Percentiles rank a stretch among this genome's conserved stretches.
phyloP scores from a whole-genome alignment of 73 alveolate species.

The Blepharisma japonicum region DNA sequence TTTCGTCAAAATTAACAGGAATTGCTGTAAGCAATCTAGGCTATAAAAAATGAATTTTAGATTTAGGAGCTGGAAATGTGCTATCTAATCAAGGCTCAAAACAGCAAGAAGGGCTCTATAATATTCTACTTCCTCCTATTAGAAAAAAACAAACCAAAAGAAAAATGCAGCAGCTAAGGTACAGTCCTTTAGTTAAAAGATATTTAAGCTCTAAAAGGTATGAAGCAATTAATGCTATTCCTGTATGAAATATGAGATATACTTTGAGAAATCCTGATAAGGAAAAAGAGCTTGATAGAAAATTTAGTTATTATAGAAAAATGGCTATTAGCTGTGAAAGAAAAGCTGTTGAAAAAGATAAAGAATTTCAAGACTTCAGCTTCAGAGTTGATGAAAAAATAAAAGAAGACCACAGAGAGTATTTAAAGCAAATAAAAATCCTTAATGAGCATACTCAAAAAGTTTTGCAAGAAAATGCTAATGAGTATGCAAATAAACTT shows the following conservation, averaged over 20 bases:
- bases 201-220: constrained; percentile 44
- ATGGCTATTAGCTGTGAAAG: constrained; percentile 43
- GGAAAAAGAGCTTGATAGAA: constrained; percentile 46
- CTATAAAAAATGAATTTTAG: constrained; percentile 51
- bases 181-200: constrained; percentile 47
- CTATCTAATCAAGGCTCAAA: constrained; percentile 33
- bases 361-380: constrained; percentile 42
- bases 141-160: constrained; percentile 32
- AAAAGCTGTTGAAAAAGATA: constrained; percentile 39
- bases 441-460: not conserved
- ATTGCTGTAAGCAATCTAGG: constrained; percentile 48
- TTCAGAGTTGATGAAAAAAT: constrained; percentile 53
- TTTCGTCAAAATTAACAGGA: constrained; percentile 46
- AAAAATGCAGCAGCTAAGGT: constrained; percentile 2
- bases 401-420: constrained; percentile 54
- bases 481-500: constrained; percentile 59
- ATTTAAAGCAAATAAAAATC: not conserved
- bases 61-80: constrained; percentile 62
- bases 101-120: constrained; percentile 13
- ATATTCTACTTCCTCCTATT: constrained; percentile 33
- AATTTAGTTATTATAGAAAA: constrained; percentile 37
- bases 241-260: constrained; percentile 51
- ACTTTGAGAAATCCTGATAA: constrained; percentile 42
- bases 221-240: constrained; percentile 42
- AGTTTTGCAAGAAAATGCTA: constrained; percentile 42